Conservation (phyloP, 345 rosid species). For the Salix viminalis region DNA sequence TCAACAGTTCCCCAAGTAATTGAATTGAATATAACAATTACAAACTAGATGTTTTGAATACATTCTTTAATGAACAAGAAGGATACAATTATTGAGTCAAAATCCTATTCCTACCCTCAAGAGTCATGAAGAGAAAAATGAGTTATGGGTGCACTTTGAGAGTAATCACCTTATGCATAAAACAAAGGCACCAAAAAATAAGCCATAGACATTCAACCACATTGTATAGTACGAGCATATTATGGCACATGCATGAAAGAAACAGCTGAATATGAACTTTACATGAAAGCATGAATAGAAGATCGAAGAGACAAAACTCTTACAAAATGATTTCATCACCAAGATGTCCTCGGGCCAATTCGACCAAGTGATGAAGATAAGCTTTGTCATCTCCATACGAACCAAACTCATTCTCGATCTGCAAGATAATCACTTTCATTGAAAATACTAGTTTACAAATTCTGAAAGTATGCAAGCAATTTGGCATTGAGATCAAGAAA, state of each 20-base stretch:
- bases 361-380: slow-evolving; percentile 65
- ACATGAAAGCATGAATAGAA: background rate
- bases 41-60: too few species aligned
- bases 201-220: background rate
- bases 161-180: too few species aligned
- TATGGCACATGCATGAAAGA: background rate
- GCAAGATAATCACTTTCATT: slow-evolving; percentile 18
- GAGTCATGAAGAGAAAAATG: background rate
- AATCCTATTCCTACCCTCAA: background rate
- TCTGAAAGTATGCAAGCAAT: background rate
- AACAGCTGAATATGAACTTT: background rate
- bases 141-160: too few species aligned
- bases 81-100: too few species aligned
- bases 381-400: slow-evolving; percentile 87
- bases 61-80: too few species aligned
- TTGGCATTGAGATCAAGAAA: background rate
- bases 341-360: slow-evolving; percentile 57
- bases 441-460: slow-evolving; percentile 3
- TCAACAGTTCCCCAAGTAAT: background rate
- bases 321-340: slow-evolving; percentile 65
- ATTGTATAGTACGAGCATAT: background rate
- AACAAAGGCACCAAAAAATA: background rate
- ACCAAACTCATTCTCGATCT: slow-evolving; percentile 97
- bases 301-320: slow-evolving; percentile 25
- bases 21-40: too few species aligned